Base-by-base conservation (phyloP, 2,329 filamentous ascomycete genomes). In the Ceratocystis variospora region DNA sequence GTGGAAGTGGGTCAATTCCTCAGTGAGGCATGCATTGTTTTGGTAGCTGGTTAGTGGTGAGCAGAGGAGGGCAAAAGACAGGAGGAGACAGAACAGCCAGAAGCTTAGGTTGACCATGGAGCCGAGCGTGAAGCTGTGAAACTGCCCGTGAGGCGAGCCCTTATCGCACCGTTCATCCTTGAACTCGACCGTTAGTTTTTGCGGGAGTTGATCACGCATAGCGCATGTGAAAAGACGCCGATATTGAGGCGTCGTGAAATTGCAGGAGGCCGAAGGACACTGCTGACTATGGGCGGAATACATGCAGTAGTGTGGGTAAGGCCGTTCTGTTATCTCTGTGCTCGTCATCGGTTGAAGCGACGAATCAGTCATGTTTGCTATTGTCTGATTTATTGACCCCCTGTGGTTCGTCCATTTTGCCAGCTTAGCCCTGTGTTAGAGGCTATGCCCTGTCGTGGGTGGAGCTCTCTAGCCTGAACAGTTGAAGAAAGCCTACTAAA, bases 91-190 rank as follows among this genome's bases (percentile, higher is more conserved):
- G 37, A 41, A 12, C 37, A 41, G 10, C 37, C 12, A 33, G 17
- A 37, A 37, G 55, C 55, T 59, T 37, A 7, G 55, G 37, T 19
- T 59, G 55, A 19, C 31, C 12, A n/a, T 59, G 17, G 25, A 59
- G 17, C 55, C 33, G 55, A 37, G 55, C 55, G 37, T 41, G 31
- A 59, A 59, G 28, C 28, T 37, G 55, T 37, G 55, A 33, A 59
- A 59, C 55, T 33, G 55, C 0, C 17, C 25, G 25, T 59, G 55
- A 59, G 55, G 17, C 8, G 28, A 8, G 17, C 5, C 55, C 55
- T 37, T 59, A 59, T 59, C 55, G 55, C 55, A 59, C 31, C 28
- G 55, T 59, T 31, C 55, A 31, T 59, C 55, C 55, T 59, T 33
- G 28, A 59, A 37, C 55, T 59, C 55, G 55, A 59, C 55, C 55